A percentile compares a stretch with the other conserved stretches of the same genome.
Evolutionary conservation across 257 asterid genomes (phyloP).

Genomic region (Ilex aquifolium): DNA sequence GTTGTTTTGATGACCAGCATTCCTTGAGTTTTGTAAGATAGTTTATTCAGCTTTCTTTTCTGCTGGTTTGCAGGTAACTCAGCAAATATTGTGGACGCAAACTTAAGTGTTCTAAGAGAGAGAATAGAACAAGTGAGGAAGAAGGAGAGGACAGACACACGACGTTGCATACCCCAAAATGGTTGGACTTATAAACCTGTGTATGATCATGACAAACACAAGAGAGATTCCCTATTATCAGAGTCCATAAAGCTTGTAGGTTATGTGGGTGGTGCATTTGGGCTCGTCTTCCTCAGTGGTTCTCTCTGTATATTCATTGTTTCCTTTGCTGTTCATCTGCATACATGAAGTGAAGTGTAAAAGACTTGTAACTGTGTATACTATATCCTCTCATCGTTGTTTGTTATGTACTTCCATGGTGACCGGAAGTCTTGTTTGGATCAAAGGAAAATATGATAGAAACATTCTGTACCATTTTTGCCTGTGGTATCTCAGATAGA

Average conservation of each 20-base stretch:
- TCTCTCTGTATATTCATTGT: conserved; percentile 29
- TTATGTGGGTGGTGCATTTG: conserved; percentile 21
- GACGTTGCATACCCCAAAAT: conserved; percentile 1
- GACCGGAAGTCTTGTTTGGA: no score
- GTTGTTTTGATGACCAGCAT: background rate
- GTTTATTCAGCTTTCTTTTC: background rate
- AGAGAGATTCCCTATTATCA: conserved; percentile 10
- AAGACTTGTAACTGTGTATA: no score
- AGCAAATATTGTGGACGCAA: conserved; percentile 36
- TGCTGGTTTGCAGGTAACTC: conserved; percentile 22
- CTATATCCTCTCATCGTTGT: no score
- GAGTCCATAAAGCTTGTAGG: conserved; percentile 22
- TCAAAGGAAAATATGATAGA: no score
- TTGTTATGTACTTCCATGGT: no score
- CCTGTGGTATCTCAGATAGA: no score
- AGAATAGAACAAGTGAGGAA: conserved; percentile 35
- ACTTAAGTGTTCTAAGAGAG: conserved; percentile 23
- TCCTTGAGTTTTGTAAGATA: no score
- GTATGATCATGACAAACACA: conserved; percentile 25
- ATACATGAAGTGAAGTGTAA: background rate
- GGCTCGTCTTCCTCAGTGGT: conserved; percentile 32
- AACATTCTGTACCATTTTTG: no score
- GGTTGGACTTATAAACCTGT: conserved; percentile 44
- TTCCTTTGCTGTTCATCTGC: conserved; percentile 14
- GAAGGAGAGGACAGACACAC: conserved; percentile 25